phyloP scores from a whole-genome alignment of 169 alveolate species.

The Plasmodium billcollinsi region DNA sequence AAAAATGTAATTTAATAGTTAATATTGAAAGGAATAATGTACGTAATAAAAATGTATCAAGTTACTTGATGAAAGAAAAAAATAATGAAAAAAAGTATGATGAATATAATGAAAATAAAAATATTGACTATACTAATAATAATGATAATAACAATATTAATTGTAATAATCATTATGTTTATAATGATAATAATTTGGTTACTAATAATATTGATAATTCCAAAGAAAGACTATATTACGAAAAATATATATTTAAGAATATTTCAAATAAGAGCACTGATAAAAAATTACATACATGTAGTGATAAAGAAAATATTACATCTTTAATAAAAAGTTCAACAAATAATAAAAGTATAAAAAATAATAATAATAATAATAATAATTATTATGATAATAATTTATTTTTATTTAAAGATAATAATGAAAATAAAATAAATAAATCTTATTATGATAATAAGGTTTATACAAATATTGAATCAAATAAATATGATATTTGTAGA shows the following conservation, averaged over 20 bases:
- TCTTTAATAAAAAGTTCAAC: not conserved
- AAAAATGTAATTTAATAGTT: not conserved
- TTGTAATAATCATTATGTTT: too few species aligned
- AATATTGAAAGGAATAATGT: not conserved
- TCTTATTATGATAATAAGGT: too few species aligned
- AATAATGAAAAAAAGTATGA: too few species aligned
- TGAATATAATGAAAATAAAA: conserved; percentile 1
- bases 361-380: not conserved
- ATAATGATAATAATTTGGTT: too few species aligned
- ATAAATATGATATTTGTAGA: not conserved
- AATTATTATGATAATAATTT: not conserved
- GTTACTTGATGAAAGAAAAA: too few species aligned
- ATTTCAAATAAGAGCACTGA: too few species aligned
- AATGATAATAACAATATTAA: not conserved
- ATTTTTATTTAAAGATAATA: not conserved
- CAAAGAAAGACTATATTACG: too few species aligned
- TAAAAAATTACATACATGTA: too few species aligned
- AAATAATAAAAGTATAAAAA: not conserved
- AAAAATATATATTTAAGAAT: too few species aligned
- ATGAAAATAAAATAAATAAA: not conserved
- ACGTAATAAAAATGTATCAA: too few species aligned
- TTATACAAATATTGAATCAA: not conserved
- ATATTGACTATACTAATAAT: not conserved
- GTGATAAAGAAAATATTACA: too few species aligned
- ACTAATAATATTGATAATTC: too few species aligned